phyloP scores from a whole-genome alignment of 164 flowering plant species.

The Tetracentron sinense region DNA sequence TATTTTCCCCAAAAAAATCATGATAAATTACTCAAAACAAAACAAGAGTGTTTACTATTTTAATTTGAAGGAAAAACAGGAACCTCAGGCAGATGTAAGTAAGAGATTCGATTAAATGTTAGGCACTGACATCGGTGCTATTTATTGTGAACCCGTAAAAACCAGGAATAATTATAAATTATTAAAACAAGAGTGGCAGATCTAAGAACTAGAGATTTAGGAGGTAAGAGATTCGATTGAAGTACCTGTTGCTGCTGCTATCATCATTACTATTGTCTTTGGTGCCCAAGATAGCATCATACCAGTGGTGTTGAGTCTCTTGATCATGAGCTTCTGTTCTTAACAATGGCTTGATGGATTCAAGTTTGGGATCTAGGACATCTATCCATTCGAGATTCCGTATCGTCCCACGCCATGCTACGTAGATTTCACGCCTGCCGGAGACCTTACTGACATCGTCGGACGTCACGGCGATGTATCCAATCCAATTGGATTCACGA shows the following conservation, averaged over 20 bases:
- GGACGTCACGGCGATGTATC: conserved; percentile 64
- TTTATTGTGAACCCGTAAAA: too few species aligned
- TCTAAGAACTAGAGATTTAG: too few species aligned
- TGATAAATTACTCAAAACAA: too few species aligned
- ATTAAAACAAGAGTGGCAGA: too few species aligned
- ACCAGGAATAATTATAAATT: too few species aligned
- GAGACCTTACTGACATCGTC: conserved; percentile 34
- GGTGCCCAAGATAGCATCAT: conserved; percentile 3
- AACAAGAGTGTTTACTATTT: too few species aligned
- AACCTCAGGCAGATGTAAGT: too few species aligned
- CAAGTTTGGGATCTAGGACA: conserved; percentile 32
- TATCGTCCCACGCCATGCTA: conserved; percentile 68
- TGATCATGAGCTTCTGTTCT: neutral
- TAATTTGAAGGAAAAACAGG: too few species aligned
- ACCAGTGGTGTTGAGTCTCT: neutral
- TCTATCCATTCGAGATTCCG: conserved; percentile 67
- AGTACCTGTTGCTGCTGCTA: neutral
- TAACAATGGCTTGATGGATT: conserved; percentile 38
- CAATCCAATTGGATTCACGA: conserved; percentile 89
- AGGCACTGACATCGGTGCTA: too few species aligned
- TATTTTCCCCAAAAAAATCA: too few species aligned
- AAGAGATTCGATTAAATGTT: too few species aligned
- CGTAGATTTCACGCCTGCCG: conserved; percentile 73
- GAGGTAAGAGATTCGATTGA: too few species aligned
- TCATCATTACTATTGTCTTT: conserved; percentile 28